phyloP scores from a whole-genome alignment of 1,284 basidiomycete species.

The Xerocomus cyaneibrunnescens region DNA sequence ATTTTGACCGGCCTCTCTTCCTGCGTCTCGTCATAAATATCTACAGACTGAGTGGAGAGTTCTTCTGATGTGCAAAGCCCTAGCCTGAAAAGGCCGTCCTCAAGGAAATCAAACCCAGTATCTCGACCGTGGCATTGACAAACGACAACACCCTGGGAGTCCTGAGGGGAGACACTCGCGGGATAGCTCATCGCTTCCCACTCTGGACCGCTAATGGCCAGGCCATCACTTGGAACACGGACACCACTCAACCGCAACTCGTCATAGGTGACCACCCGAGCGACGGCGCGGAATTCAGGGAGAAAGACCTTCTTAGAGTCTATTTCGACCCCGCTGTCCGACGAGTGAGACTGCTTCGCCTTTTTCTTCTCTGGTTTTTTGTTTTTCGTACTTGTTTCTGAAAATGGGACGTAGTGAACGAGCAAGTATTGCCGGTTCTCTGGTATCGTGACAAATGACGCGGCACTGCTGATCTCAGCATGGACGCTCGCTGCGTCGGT shows the following conservation, averaged over 20 bases:
- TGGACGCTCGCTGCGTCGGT: constrained; percentile 48
- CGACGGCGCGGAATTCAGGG: constrained; percentile 62
- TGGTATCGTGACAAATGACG: constrained; percentile 41
- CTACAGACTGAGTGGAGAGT: constrained; percentile 2
- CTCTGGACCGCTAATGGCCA: constrained; percentile 62
- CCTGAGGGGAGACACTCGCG: neutral
- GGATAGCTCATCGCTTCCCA: constrained; percentile 48
- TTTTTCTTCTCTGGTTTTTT: constrained; percentile 38
- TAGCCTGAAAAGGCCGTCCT: constrained; percentile 66
- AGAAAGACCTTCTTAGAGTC: constrained; percentile 51
- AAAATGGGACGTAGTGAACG: constrained; percentile 65
- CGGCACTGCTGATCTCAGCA: constrained; percentile 29
- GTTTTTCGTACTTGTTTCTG: constrained; percentile 27
- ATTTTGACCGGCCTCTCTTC: constrained; percentile 35
- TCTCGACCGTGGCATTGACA: constrained; percentile 64
- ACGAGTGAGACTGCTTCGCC: constrained; percentile 30
- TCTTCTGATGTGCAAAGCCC: constrained; percentile 50
- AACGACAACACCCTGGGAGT: constrained; percentile 44
- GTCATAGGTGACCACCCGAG: constrained; percentile 63
- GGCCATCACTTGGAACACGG: constrained; percentile 66
- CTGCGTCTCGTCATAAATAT: constrained; percentile 31
- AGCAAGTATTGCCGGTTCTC: constrained; percentile 67
- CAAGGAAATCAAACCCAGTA: constrained; percentile 63
- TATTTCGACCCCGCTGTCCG: constrained; percentile 38
- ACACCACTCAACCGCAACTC: constrained; percentile 70